Conservation (phyloP, 257 asterid genomes). For the Jaltomata sinuosa region DNA sequence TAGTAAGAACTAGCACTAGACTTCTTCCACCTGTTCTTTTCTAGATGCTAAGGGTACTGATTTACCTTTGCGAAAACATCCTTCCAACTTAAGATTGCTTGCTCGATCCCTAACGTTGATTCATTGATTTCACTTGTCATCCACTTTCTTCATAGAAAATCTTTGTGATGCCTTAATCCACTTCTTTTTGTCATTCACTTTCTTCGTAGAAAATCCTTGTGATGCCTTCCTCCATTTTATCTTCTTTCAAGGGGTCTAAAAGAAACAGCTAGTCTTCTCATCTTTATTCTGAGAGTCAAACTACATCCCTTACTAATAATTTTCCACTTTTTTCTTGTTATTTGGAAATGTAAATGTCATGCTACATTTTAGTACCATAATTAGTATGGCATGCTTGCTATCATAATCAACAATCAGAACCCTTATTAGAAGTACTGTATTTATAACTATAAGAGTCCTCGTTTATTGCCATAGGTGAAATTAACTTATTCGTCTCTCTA, state of each 20-base stretch:
- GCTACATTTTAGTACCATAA: background rate
- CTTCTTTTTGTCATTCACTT: background rate
- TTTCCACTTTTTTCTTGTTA: background rate
- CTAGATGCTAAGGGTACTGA: background rate
- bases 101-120: background rate
- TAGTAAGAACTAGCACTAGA: background rate
- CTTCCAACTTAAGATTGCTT: background rate
- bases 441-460: background rate
- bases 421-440: background rate
- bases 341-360: background rate
- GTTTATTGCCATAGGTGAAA: background rate
- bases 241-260: background rate
- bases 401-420: background rate
- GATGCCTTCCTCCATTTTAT: background rate
- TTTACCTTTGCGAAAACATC: background rate
- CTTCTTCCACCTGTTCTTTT: background rate
- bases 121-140: background rate
- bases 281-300: background rate
- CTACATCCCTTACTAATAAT: background rate
- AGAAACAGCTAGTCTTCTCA: background rate
- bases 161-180: background rate
- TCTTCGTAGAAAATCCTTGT: background rate
- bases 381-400: background rate
- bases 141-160: background rate
- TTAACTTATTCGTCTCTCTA: background rate